Conservation (phyloP, 2,329 filamentous ascomycete species). For the Teratosphaeria pseudoeucalypti region DNA sequence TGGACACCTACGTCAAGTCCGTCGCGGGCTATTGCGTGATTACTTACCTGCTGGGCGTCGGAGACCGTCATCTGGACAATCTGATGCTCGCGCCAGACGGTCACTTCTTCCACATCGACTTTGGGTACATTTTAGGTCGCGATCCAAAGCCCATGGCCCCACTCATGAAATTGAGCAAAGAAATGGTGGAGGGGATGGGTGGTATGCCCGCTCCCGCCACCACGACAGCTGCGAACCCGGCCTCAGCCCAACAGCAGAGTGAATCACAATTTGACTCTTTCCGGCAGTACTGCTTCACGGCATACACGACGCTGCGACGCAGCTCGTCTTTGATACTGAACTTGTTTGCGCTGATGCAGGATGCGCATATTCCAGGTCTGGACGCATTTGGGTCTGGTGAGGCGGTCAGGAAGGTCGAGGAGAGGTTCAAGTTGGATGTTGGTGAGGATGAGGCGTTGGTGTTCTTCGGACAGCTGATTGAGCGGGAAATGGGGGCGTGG, state of each 20-base stretch:
- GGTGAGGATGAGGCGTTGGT: constrained; percentile 85
- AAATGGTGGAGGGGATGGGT: constrained; percentile 99
- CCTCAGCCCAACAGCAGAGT: constrained; percentile 1
- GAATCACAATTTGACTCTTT: constrained; percentile 67
- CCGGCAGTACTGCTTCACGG: constrained; percentile 91
- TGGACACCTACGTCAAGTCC: constrained; percentile 92
- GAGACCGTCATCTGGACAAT: constrained; percentile 92
- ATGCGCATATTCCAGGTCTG: constrained; percentile 94
- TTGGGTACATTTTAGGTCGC: constrained; percentile 92
- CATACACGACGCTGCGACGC: constrained; percentile 84
- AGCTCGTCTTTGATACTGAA: constrained; percentile 87
- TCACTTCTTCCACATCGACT: constrained; percentile 97
- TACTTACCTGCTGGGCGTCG: constrained; percentile 92
- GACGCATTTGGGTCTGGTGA: constrained; percentile 41
- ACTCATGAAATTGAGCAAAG: constrained; percentile 90
- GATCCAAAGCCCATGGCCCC: constrained; percentile 97
- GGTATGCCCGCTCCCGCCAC: constrained; percentile 38
- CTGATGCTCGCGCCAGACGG: constrained; percentile 79
- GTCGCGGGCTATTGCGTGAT: constrained; percentile 98
- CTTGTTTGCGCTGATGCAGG: constrained; percentile 91
- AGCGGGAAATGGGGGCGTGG: constrained; percentile 79
- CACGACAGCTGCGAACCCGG: background rate
- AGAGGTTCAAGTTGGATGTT: constrained; percentile 85
- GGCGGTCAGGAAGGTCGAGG: constrained; percentile 77
- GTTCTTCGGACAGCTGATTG: constrained; percentile 79